phyloP scores from a whole-genome alignment of 2,329 filamentous ascomycete genomes.

The Lachnellula occidentalis region DNA sequence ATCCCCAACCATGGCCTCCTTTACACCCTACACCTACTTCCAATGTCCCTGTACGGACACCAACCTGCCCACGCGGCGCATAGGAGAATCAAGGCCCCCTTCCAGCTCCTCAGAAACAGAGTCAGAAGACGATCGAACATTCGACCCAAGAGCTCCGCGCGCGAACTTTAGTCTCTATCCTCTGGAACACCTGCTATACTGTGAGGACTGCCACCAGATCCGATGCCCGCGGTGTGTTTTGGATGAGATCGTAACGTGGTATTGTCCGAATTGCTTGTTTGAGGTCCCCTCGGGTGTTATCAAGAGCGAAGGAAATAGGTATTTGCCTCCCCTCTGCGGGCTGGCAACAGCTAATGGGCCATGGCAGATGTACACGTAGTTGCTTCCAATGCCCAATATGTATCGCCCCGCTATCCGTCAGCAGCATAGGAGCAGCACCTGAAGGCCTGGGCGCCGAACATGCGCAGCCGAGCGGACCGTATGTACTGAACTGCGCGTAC shows the following conservation, averaged over 20 bases:
- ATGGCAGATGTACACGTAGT: slow-evolving; percentile 74
- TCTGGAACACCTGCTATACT: slow-evolving; percentile 89
- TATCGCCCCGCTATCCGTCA: slow-evolving; percentile 71
- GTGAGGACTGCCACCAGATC: slow-evolving; percentile 95
- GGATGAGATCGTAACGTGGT: slow-evolving; percentile 93
- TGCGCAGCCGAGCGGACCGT: slow-evolving; percentile 50
- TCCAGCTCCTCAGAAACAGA: slow-evolving; percentile 23
- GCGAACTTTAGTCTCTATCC: slow-evolving; percentile 92
- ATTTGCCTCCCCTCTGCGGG: slow-evolving; percentile 16
- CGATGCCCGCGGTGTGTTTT: slow-evolving; percentile 86
- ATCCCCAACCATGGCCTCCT: slow-evolving; percentile 39
- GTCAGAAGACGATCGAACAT: slow-evolving; percentile 66
- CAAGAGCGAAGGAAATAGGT: slow-evolving; percentile 90
- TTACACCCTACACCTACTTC: slow-evolving; percentile 59
- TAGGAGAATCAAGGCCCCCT: slow-evolving; percentile 32
- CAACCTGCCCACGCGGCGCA: slow-evolving; percentile 25
- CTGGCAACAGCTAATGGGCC: slow-evolving; percentile 1
- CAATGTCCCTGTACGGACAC: slow-evolving; percentile 59
- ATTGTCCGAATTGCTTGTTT: slow-evolving; percentile 91
- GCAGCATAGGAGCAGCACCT: slow-evolving; percentile 53
- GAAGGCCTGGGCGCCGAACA: slow-evolving; percentile 31
- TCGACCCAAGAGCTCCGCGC: slow-evolving; percentile 78
- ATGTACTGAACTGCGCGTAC: slow-evolving; percentile 79
- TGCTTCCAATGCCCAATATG: slow-evolving; percentile 95
- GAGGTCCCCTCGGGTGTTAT: slow-evolving; percentile 92